phyloP scores from a whole-genome alignment of 75 land plant species.

The Chamaecyparis obtusa region DNA sequence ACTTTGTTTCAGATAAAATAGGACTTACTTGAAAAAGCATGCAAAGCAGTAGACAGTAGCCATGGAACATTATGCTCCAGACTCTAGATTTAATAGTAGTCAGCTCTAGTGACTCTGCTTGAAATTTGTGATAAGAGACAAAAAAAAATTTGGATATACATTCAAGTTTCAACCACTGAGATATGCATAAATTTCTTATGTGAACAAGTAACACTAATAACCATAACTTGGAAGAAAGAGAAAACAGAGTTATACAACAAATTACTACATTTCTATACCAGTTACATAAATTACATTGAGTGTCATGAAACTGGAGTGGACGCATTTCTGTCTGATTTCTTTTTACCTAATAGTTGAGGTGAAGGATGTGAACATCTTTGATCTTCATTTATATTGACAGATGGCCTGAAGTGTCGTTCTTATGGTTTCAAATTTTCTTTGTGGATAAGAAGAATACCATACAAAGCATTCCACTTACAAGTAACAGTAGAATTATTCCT shows the following conservation, averaged over 20 bases:
- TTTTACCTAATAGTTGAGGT: too few relatives aligned
- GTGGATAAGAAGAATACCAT: not conserved
- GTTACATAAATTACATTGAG: too few relatives aligned
- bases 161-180: not conserved
- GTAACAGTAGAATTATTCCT: not conserved
- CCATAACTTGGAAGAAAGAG: too few relatives aligned
- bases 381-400: not conserved
- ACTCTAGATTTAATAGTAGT: not conserved
- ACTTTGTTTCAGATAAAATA: too few relatives aligned
- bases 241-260: too few relatives aligned
- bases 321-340: too few relatives aligned
- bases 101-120: not conserved
- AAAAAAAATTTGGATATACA: not conserved
- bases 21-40: too few relatives aligned
- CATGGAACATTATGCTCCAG: not conserved
- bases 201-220: not conserved
- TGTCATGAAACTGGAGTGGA: too few relatives aligned
- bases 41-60: not conserved
- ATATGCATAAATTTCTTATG: not conserved
- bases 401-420: not conserved
- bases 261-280: too few relatives aligned
- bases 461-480: not conserved
- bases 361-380: too few relatives aligned
- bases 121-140: not conserved
- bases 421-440: not conserved